These are phyloP conservation scores for Maudiozyma turicensis DNA, from an alignment of 805 yeast genomes.

Conservation along the genomic window DNA sequence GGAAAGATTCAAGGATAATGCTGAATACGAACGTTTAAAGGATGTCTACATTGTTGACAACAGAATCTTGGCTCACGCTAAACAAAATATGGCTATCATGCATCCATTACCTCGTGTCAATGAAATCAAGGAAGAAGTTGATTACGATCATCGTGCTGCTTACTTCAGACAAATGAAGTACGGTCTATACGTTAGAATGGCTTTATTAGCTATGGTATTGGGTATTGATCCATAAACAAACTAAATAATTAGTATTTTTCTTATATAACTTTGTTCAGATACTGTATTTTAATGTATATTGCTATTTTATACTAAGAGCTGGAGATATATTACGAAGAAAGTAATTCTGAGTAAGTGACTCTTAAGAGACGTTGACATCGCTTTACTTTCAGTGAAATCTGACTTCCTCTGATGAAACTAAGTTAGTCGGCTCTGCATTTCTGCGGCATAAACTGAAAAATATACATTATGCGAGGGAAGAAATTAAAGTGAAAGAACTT, in stretches of 20 bases:
- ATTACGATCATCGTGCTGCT: conserved; percentile 98
- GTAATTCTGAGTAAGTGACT: too few relatives aligned
- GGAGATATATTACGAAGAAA: not conserved
- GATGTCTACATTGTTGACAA: conserved; percentile 90
- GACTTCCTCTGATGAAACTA: too few relatives aligned
- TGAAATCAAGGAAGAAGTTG: conserved; percentile 97
- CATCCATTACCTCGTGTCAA: conserved; percentile 97
- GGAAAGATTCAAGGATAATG: conserved; percentile 77
- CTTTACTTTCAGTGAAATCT: too few relatives aligned
- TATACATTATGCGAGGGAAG: too few relatives aligned
- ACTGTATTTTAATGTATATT: not conserved
- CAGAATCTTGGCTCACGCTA: conserved; percentile 81
- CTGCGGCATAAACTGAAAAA: too few relatives aligned
- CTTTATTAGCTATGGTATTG: conserved; percentile 92
- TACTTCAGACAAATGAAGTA: conserved; percentile 99
- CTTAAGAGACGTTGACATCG: too few relatives aligned
- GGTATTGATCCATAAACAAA: conserved; percentile 66
- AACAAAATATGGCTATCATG: conserved; percentile 97
- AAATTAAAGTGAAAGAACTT: too few relatives aligned
- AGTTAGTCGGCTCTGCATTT: too few relatives aligned
- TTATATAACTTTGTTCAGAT: not conserved
- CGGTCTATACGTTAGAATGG: conserved; percentile 98
- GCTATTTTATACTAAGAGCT: not conserved
- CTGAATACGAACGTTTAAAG: conserved; percentile 78
- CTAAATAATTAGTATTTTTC: not conserved